These are phyloP conservation scores for Linanthus parryae DNA, from an alignment of 148 eudicot species.

Conservation along the genomic window DNA sequence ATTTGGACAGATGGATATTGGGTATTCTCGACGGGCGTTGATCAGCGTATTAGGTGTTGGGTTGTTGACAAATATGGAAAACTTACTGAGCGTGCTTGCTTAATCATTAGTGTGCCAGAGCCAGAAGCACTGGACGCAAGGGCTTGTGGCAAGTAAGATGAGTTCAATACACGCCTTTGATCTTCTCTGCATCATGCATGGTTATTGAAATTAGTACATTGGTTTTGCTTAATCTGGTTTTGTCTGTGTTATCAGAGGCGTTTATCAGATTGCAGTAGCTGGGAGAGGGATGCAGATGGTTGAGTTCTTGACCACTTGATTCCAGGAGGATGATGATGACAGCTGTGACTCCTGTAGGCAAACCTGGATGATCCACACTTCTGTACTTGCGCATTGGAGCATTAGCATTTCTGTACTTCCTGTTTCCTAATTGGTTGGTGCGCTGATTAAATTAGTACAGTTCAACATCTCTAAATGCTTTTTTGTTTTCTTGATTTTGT, in stretches of 20 bases:
- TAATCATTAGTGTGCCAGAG: constrained; percentile 84
- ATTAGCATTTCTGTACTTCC: too few relatives aligned
- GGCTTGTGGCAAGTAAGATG: constrained; percentile 50
- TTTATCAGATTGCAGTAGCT: constrained; percentile 76
- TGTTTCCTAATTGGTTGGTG: too few relatives aligned
- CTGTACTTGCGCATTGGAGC: too few relatives aligned
- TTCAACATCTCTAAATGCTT: too few relatives aligned
- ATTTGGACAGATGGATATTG: constrained; percentile 92
- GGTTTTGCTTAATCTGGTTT: constrained; percentile 5
- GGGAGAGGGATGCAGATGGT: constrained; percentile 95
- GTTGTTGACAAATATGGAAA: constrained; percentile 34
- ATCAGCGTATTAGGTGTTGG: constrained; percentile 97
- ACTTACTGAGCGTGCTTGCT: constrained; percentile 49
- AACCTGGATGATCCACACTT: too few relatives aligned
- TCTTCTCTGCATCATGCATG: neutral
- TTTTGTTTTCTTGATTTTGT: too few relatives aligned
- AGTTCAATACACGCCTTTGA: neutral
- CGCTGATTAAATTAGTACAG: too few relatives aligned
- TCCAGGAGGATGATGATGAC: constrained; percentile 19
- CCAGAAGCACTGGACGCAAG: constrained; percentile 91
- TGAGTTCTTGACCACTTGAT: constrained; percentile 42
- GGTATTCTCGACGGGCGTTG: constrained; percentile 93
- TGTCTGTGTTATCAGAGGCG: constrained; percentile 35
- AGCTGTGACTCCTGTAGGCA: too few relatives aligned
- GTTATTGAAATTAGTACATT: neutral